Evolutionary conservation across 371 early-diverging fungal genomes (phyloP), one percentile per base, ranked within the genome.

Genomic region (Mortierella sp.): DNA sequence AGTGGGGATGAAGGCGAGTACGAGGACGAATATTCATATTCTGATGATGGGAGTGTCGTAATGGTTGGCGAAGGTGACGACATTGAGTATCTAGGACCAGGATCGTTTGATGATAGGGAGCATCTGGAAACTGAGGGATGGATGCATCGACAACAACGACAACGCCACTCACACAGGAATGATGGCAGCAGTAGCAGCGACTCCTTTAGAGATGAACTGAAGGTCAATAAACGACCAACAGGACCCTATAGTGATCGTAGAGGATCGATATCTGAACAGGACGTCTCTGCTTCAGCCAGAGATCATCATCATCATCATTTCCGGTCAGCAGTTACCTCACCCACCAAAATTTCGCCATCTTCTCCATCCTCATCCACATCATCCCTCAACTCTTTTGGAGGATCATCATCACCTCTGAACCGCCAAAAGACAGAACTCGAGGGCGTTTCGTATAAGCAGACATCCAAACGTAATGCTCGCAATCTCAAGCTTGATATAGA

Each of bases 1-100:
- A 74, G 84, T 40, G 84, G 79, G 11, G 79, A 76, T n/a, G 77
- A 81, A 7, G 83, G 79, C 3, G 80, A 84, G 0, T 76, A 69
- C 40, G 79, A 74, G 1, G 84, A 80, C n/a, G 72, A 73, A 3
- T 72, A 76, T 33, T 58, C 82, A 0, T 76, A 69, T 36, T 75
- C 82, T 7, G 65, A 65, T 8, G 76, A 72, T 21, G 76, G 69
- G 5, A 72, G 82, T 36, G 61, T 81, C 38, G 76, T 69, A 52
- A 72, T 81, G 67, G 82, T 69, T 7, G 76, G 76, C 36, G 82
- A 81, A 33, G 70, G 76, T 24, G 82, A 81, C 10, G 82, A 75
- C 21, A 69, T 76, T 16, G 82, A 76, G 22, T 81, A 76, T 33
- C 28, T 81, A 2, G 58, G 67, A 28, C 52, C 72, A 7, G 73